Conservation (phyloP, 257 asterid genomes). For the Datura wrightii region DNA sequence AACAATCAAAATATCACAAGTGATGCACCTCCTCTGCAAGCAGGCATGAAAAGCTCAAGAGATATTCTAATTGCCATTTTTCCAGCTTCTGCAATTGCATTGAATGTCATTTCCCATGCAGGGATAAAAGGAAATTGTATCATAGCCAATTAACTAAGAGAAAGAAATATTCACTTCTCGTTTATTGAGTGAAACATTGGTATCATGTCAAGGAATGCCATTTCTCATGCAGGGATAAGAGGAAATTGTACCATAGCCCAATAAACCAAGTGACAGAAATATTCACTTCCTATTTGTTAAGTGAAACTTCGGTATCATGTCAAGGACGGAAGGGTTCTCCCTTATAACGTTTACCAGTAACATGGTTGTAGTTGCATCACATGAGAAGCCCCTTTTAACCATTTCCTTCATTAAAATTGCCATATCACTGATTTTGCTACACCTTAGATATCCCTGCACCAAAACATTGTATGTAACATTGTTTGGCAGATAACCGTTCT, state of each 20-base stretch:
- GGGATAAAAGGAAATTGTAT: background rate
- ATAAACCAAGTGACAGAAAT: background rate
- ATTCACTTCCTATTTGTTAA: background rate
- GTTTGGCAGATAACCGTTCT: background rate
- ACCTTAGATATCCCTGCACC: constrained; percentile 20
- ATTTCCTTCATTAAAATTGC: constrained; percentile 31
- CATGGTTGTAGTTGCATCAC: background rate
- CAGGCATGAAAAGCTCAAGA: background rate
- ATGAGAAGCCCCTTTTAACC: constrained; percentile 3
- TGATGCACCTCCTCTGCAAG: background rate
- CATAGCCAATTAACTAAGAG: background rate
- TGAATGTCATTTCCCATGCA: too few species aligned
- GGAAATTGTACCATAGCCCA: background rate
- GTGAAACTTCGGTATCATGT: background rate
- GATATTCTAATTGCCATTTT: background rate
- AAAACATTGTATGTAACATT: constrained; percentile 17
- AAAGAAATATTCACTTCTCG: background rate
- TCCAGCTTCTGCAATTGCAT: background rate
- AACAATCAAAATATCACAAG: background rate
- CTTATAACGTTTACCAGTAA: background rate
- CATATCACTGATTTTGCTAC: background rate
- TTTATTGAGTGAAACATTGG: background rate
- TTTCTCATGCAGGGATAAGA: background rate
- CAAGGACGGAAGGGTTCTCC: background rate
- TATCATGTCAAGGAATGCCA: too few species aligned